Evolutionary conservation across 305 asterid genomes (phyloP).

Genomic region (Striga hermonthica): DNA sequence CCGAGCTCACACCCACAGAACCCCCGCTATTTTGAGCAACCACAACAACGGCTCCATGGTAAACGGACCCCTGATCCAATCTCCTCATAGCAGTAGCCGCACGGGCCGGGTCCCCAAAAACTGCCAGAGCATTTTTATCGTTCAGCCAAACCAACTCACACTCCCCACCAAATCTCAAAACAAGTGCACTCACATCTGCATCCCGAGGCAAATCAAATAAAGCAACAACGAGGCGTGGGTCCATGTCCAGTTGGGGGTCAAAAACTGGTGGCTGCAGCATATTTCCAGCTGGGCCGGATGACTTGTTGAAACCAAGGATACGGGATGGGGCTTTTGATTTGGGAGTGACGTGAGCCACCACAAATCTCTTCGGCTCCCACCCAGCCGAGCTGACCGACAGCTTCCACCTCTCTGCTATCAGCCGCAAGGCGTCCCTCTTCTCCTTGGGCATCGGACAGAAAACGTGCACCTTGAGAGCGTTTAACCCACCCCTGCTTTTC

Average conservation of each 20-base stretch:
- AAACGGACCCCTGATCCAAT: conserved; percentile 90
- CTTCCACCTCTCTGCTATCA: conserved; percentile 95
- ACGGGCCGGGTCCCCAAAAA: conserved; percentile 83
- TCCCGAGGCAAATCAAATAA: conserved; percentile 87
- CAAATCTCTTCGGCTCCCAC: conserved; percentile 93
- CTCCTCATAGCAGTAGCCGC: conserved; percentile 98
- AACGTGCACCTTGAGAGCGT: conserved; percentile 79
- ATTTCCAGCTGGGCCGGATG: conserved; percentile 42
- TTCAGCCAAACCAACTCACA: conserved; percentile 94
- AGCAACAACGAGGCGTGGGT: conserved; percentile 90
- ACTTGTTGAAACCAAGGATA: conserved; percentile 54
- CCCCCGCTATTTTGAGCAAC: conserved; percentile 50
- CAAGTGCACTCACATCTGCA: conserved; percentile 88
- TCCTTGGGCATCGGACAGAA: conserved; percentile 85
- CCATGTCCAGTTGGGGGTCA: conserved; percentile 86
- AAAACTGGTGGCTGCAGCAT: conserved; percentile 62
- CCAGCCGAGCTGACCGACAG: conserved; percentile 80
- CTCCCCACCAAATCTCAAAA: conserved; percentile 93
- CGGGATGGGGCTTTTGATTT: conserved; percentile 87
- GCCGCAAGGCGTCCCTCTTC: conserved; percentile 76
- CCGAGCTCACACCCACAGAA: conserved; percentile 36
- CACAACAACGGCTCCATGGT: conserved; percentile 65
- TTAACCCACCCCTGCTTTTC: conserved; percentile 62
- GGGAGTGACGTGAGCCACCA: conserved; percentile 70
- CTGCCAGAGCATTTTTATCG: conserved; percentile 91